These are phyloP conservation scores for Botryobasidium botryosum DNA, from an alignment of 768 basidiomycete genomes.

Conservation along the genomic window DNA sequence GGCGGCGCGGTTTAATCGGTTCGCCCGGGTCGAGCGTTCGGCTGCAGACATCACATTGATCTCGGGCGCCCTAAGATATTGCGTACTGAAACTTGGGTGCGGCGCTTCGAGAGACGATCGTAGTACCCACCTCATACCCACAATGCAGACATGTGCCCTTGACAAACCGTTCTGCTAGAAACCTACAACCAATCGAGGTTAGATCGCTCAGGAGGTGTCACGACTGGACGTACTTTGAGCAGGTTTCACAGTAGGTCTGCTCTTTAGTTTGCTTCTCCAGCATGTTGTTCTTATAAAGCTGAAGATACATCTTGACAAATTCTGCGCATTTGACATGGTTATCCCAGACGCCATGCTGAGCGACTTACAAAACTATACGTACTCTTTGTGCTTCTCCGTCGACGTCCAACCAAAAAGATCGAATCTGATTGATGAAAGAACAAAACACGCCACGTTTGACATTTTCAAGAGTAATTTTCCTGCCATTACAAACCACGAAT, in stretches of 20 bases:
- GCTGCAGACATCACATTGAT: no score
- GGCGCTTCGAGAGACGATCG: no score
- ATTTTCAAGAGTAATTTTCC: no score
- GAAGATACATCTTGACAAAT: constrained; percentile 81
- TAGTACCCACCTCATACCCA: constrained; percentile 53
- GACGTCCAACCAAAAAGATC: constrained; percentile 95
- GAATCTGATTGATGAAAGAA: constrained; percentile 35
- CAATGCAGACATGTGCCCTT: constrained; percentile 97
- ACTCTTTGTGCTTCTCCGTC: constrained; percentile 80
- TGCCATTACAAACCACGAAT: constrained; percentile 97
- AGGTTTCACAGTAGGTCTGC: constrained; percentile 91
- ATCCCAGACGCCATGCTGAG: neutral
- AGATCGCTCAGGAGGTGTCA: no score
- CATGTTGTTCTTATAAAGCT: constrained; percentile 58
- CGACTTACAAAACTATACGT: no score
- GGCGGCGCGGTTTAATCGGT: no score
- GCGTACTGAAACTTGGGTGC: no score
- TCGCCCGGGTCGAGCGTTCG: no score
- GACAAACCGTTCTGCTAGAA: constrained; percentile 92
- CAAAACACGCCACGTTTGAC: constrained; percentile 1
- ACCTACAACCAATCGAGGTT: no score
- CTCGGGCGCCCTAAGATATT: no score
- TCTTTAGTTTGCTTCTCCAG: constrained; percentile 74
- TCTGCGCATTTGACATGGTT: constrained; percentile 24
- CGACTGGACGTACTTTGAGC: constrained; percentile 67